Evolutionary conservation across 2,329 filamentous ascomycete genomes (phyloP), one percentile per base, ranked within the genome.

Genomic region (Spiromastix sp.): DNA sequence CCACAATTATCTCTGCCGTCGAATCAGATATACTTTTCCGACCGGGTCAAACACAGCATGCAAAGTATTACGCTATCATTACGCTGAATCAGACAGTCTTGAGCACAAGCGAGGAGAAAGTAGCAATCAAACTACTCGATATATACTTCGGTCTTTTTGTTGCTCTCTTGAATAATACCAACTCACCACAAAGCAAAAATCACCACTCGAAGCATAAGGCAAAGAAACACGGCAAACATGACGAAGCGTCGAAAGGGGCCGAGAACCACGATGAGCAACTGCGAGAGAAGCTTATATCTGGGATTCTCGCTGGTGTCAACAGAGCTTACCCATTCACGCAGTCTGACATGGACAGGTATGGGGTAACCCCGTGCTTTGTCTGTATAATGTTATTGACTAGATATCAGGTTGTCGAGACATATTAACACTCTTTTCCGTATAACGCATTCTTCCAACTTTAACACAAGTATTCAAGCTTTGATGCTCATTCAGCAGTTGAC

Each of bases 371-470:
- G 21, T 46, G 8, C 30, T 29, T 10, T 34, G 7, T 33, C 27
- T 18, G 26, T 6, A 13, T 19, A 18, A 30, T 30, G 24, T 41
- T 37, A 30, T 27, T 21, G 16, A 32, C 29, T 44, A 47, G 51
- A 22, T 18, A 38, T 27, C 44, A 82, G 78, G 16, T 75, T 96
- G 45, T 84, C 93, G 51, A 78, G 80, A 39, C 89, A 98, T 52
- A 74, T 98, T 38, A 82, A 96, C 54, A 95, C 89, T 3, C 72
- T 98, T 17, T 98, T 95, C 71, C 80, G 78, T 49, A 91, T 98
- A 50, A 93, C 91, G 0, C 91, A 98, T 61, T 96, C 89, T 1
- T 85, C 89, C 38, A 98, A 98, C 60, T 96, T 98, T 72, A 98
- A 96, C 63, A 98, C 91, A 1, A 91, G 86, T 54, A 85, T 98